Percentiles rank a stretch among this genome's conserved stretches.
Conservation (phyloP, 805 yeast species). For the Ogataea methanolica region DNA sequence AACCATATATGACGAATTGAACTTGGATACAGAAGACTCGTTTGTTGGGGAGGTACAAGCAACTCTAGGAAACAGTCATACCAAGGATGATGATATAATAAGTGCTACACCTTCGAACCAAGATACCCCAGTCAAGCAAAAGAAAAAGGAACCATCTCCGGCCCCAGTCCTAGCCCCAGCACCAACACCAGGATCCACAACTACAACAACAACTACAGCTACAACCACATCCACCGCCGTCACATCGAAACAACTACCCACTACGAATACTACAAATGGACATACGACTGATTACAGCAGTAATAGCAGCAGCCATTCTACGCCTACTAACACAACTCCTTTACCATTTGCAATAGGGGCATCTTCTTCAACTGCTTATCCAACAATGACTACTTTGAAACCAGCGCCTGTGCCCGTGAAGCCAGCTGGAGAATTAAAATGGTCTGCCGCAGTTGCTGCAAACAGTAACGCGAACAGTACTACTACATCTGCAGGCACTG, state of each 20-base stretch:
- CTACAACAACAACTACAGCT: conserved; percentile 1
- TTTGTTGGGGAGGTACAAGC: conserved; percentile 28
- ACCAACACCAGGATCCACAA: conserved; percentile 1
- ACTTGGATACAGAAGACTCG: conserved; percentile 47
- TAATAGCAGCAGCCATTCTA: not conserved
- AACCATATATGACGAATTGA: conserved; percentile 84
- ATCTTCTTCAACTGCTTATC: conserved; percentile 2
- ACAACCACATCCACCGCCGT: not conserved
- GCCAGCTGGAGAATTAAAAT: conserved; percentile 27
- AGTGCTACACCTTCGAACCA: conserved; percentile 5
- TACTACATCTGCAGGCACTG: not conserved
- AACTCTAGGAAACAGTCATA: conserved; percentile 4
- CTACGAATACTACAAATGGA: no score
- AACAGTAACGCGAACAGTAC: not conserved
- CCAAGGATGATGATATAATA: conserved; percentile 16
- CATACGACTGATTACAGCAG: not conserved
- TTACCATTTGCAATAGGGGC: conserved; percentile 13
- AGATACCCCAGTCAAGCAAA: conserved; percentile 11
- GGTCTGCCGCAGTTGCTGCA: conserved; percentile 31
- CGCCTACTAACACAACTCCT: conserved; percentile 1
- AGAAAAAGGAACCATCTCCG: conserved; percentile 14
- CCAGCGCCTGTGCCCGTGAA: conserved; percentile 34
- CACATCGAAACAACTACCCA: not conserved
- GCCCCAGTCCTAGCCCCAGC: conserved; percentile 6
- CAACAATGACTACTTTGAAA: conserved; percentile 27